Conservation (phyloP, 768 basidiomycete species). For the Jaapia argillacea region DNA sequence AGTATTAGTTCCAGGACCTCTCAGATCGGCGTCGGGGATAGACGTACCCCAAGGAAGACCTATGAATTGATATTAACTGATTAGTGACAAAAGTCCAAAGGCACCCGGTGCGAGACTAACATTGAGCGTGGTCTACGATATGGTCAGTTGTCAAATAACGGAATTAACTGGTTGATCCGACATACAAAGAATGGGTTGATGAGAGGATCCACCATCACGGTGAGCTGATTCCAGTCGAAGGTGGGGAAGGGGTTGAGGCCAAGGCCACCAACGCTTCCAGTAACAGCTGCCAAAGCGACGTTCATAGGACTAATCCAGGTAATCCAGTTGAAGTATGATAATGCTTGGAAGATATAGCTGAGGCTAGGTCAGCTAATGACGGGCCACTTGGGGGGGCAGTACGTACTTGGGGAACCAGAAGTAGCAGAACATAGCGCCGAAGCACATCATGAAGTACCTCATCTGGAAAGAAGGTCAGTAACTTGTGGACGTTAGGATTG, state of each 20-base stretch:
- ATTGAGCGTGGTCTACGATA: neutral
- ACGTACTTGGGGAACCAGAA: slow-evolving; percentile 23
- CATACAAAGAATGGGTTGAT: slow-evolving; percentile 24
- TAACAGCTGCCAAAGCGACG: slow-evolving; percentile 18
- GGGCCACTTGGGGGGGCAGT: too few species aligned
- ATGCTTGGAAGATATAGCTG: slow-evolving; percentile 21
- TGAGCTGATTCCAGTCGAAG: slow-evolving; percentile 26
- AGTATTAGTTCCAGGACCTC: too few species aligned
- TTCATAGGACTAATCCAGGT: slow-evolving; percentile 30
- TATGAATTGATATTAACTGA: too few species aligned
- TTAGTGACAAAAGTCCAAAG: too few species aligned
- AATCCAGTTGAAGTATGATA: slow-evolving; percentile 1
- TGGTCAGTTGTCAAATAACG: too few species aligned
- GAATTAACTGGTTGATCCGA: too few species aligned
- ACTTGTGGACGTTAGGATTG: too few species aligned
- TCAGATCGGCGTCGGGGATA: too few species aligned
- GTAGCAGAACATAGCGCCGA: slow-evolving; percentile 6
- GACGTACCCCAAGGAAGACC: too few species aligned
- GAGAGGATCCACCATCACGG: slow-evolving; percentile 16
- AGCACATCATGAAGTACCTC: neutral
- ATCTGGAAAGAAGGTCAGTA: too few species aligned
- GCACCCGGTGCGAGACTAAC: too few species aligned
- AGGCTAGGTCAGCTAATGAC: too few species aligned
- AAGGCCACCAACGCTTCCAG: slow-evolving; percentile 17
- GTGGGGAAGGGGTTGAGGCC: slow-evolving; percentile 26